These are phyloP conservation scores for Ogataea thermomethanolica DNA, from an alignment of 805 yeast species.

Conservation along the genomic window DNA sequence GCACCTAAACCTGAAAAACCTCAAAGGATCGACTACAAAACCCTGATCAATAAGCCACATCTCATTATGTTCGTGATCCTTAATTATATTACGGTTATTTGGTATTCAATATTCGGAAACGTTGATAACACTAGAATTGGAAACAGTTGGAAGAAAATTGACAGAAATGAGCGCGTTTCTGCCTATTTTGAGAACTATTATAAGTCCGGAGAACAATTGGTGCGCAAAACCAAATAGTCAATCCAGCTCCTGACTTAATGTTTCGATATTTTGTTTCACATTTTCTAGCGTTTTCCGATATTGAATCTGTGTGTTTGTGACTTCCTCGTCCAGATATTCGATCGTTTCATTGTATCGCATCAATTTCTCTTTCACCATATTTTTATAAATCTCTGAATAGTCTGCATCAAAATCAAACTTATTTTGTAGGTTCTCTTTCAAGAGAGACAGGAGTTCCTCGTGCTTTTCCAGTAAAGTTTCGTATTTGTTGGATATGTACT, in stretches of 20 bases:
- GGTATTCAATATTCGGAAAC: slow-evolving; percentile 16
- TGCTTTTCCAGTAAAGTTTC: slow-evolving; percentile 27
- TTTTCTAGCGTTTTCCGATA: slow-evolving; percentile 11
- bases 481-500: slow-evolving; percentile 28
- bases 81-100: slow-evolving; percentile 14
- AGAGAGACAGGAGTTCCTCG: slow-evolving; percentile 25
- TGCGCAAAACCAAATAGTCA: neutral
- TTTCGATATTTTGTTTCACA: slow-evolving; percentile 8
- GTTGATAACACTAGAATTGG: slow-evolving; percentile 25
- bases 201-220: slow-evolving; percentile 4
- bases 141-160: slow-evolving; percentile 29
- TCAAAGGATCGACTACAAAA: slow-evolving; percentile 4
- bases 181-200: slow-evolving; percentile 21
- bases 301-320: slow-evolving; percentile 3
- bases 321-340: slow-evolving; percentile 8
- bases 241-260: neutral
- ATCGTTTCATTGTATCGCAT: slow-evolving; percentile 15
- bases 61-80: slow-evolving; percentile 22
- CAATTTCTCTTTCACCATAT: slow-evolving; percentile 13
- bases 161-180: slow-evolving; percentile 25
- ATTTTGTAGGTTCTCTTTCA: slow-evolving; percentile 16
- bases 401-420: slow-evolving; percentile 20
- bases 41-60: slow-evolving; percentile 20
- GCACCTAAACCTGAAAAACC: neutral
- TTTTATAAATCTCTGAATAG: slow-evolving; percentile 17